Base-by-base conservation (phyloP, 2,329 filamentous ascomycete genomes). In the Chaetomiaceae sp. region DNA sequence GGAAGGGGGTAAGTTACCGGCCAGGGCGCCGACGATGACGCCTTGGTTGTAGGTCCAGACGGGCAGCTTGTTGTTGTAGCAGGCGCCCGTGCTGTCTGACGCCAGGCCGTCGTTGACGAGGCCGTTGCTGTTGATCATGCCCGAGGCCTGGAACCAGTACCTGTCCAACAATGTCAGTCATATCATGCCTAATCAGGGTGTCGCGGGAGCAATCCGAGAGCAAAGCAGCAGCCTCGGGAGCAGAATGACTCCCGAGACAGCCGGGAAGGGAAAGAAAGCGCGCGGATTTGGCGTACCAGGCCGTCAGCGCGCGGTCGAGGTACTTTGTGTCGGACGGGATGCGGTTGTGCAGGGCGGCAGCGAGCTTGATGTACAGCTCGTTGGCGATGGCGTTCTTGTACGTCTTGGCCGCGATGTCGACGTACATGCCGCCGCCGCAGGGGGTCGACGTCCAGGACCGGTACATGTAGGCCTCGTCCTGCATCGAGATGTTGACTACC, bases 1-100 rank as follows among this genome's bases (percentile, higher is more conserved):
- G 4, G 17, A 19, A 23, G 23, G 22, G 22, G 29, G 15, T 6
- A 5, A 23, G 19, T 1, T 48, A 61, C 61, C 61, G n/a, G 74
- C 72, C 1, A 82, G 72, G 0, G 69, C 80, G 11, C 78, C 76
- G 22, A 83, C 73, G 46, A 83, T 70, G 48, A 81, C 77, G 49
- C 80, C 80, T 61, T 83, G 80, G 67, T 83, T 83, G 68, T 83
- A 83, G 0, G 73, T 75, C 72, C 74, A 82, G 0, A 74, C 76
- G 27, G 72, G 72, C 11, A 72, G 67, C 12, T 70, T 69, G 61
- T 82, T 77, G 68, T 81, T 82, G 56, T 71, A 71, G 68, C 79
- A 82, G 3, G 68, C 65, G 14, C 51, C 60, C 54, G 68, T 64
- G 4, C 29, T 22, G 11, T 17, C 36, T 0, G 55, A 50, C 31